Conservation (phyloP, 768 basidiomycete genomes). For the Ephemerocybe angulata region DNA sequence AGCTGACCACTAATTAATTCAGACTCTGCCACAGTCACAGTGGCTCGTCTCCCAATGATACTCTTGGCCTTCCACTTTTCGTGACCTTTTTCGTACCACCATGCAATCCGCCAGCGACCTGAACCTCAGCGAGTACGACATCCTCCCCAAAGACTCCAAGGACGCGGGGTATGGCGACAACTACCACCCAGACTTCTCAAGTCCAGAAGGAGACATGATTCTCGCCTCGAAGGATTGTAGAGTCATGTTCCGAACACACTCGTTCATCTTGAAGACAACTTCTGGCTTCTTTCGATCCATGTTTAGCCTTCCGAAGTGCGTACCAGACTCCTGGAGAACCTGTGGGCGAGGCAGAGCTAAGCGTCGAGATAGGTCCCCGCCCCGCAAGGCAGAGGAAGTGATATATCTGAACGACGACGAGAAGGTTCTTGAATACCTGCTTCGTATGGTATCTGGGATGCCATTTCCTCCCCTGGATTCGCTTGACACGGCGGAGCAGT, state of each 20-base stretch:
- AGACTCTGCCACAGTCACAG: not conserved
- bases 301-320: conserved; percentile 52
- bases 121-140: not conserved
- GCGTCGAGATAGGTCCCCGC: not conserved
- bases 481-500: conserved; percentile 50
- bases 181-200: conserved; percentile 49
- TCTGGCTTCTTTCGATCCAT: conserved; percentile 64
- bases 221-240: conserved; percentile 48
- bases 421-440: conserved; percentile 48
- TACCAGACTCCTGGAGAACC: not conserved
- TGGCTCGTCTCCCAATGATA: not conserved
- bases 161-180: not conserved
- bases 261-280: conserved; percentile 56
- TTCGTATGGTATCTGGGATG: conserved; percentile 62
- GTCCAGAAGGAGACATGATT: conserved; percentile 52
- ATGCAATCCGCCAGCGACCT: not conserved
- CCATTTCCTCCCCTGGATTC: conserved; percentile 45
- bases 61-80: not conserved
- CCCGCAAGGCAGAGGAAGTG: conserved; percentile 19
- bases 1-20: too few relatives aligned
- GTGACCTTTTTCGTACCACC: not conserved
- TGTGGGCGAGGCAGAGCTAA: not conserved
- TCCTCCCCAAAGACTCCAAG: not conserved
- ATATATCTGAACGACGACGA: conserved; percentile 59
- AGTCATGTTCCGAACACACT: conserved; percentile 54